phyloP scores from a whole-genome alignment of 306 rosid genomes.

The Begonia peltatifolia region DNA sequence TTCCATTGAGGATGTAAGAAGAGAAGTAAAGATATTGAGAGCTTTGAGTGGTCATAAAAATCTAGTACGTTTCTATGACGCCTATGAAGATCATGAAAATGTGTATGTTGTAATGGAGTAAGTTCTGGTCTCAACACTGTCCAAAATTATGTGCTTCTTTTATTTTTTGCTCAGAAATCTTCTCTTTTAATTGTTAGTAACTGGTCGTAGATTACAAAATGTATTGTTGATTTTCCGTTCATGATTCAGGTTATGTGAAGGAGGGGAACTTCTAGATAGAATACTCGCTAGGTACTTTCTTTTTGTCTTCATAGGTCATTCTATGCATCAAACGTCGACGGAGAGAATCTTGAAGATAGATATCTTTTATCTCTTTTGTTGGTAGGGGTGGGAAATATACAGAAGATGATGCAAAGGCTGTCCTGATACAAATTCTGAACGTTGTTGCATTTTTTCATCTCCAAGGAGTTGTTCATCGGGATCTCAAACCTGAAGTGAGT shows the following conservation, averaged over 20 bases:
- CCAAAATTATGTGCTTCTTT: no score
- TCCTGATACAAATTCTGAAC: constrained; percentile 58
- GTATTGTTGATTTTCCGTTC: constrained; percentile 4
- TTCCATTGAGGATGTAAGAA: constrained; percentile 85
- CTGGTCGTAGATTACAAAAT: neutral
- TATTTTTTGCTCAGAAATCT: neutral
- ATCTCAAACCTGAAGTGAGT: constrained; percentile 87
- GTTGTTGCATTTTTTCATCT: constrained; percentile 88
- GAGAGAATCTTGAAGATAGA: no score
- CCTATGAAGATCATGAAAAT: constrained; percentile 71
- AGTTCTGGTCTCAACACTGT: constrained; percentile 12
- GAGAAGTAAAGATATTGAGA: constrained; percentile 94
- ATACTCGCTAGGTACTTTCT: constrained; percentile 63
- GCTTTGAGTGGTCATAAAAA: constrained; percentile 79
- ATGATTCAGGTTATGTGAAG: constrained; percentile 66
- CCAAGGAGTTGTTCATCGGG: constrained; percentile 94
- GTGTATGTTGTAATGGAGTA: constrained; percentile 98
- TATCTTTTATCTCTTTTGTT: no score
- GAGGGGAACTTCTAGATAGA: constrained; percentile 94
- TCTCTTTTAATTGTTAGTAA: no score
- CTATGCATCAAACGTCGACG: no score
- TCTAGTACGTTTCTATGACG: constrained; percentile 73
- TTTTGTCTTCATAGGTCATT: no score
- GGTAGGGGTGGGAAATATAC: constrained; percentile 84
- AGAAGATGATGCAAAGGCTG: constrained; percentile 82